Evolutionary conservation across 2,329 filamentous ascomycete species (phyloP).

Genomic region (Aspergillus japonicus): DNA sequence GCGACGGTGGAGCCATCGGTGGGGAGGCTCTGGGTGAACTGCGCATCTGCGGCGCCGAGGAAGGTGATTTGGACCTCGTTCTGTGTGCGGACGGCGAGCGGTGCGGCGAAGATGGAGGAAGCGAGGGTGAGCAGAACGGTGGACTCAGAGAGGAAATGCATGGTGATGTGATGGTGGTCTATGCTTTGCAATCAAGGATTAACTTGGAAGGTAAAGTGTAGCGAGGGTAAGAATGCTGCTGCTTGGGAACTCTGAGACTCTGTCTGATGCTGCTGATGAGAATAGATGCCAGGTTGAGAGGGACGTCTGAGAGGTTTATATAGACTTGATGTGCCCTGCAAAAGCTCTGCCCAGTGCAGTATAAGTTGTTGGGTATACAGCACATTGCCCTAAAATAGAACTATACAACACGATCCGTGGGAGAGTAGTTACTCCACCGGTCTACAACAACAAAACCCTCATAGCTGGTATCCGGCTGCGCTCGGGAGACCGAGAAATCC

Average conservation of each 20-base stretch:
- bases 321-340: not conserved
- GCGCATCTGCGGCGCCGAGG: slow-evolving; percentile 21
- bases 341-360: not conserved
- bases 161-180: not conserved
- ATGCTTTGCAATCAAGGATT: not conserved
- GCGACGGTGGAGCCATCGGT: slow-evolving; percentile 13
- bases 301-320: not conserved
- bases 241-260: not conserved
- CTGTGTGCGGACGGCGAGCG: not conserved
- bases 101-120: not conserved
- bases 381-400: not conserved
- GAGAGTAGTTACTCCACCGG: not conserved
- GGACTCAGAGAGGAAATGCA: not conserved
- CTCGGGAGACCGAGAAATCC: not conserved
- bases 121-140: not conserved
- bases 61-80: slow-evolving; percentile 16
- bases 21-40: slow-evolving; percentile 20
- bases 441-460: no score
- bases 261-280: not conserved
- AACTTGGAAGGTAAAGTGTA: not conserved
- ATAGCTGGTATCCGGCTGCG: not conserved
- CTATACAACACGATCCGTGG: not conserved
- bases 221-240: not conserved
- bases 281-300: not conserved
- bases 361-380: not conserved